Conservation (phyloP, 345 rosid genomes). For the Psidium friedrichsthalianum region DNA sequence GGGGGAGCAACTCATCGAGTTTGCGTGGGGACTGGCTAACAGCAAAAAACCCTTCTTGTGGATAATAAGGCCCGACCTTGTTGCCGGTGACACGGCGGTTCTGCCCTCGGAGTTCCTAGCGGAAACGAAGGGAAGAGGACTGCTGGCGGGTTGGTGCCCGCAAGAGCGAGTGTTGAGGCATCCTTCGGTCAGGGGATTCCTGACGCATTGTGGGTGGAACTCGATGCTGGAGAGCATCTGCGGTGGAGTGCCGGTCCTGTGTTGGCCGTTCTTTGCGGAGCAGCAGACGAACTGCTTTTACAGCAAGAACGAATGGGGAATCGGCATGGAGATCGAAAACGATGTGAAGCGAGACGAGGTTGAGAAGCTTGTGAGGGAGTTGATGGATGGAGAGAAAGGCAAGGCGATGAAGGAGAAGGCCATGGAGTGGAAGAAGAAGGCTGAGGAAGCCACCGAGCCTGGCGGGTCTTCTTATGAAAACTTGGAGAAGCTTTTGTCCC, state of each 20-base stretch:
- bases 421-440: conserved; percentile 17
- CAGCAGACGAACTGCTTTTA: conserved; percentile 16
- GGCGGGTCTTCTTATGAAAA: conserved; percentile 4
- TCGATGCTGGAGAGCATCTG: conserved; percentile 15
- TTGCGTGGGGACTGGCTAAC: conserved; percentile 16
- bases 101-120: neutral
- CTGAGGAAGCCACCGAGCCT: conserved; percentile 4
- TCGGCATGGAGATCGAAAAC: conserved; percentile 32
- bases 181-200: conserved; percentile 3
- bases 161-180: conserved; percentile 14
- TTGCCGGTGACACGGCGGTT: neutral
- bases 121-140: conserved; percentile 1
- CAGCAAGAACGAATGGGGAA: conserved; percentile 21
- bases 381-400: conserved; percentile 23
- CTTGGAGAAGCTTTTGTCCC: conserved; percentile 1
- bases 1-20: conserved; percentile 5
- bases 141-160: conserved; percentile 6
- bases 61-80: conserved; percentile 10
- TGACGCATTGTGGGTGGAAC: conserved; percentile 17
- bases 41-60: conserved; percentile 9
- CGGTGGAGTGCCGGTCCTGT: conserved; percentile 6
- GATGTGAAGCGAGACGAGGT: conserved; percentile 24
- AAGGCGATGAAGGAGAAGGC: conserved; percentile 12
- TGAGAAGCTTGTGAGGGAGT: conserved; percentile 14
- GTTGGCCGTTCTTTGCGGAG: conserved; percentile 21